phyloP scores from a whole-genome alignment of 2,329 filamentous ascomycete species.

The Venturia asperata region DNA sequence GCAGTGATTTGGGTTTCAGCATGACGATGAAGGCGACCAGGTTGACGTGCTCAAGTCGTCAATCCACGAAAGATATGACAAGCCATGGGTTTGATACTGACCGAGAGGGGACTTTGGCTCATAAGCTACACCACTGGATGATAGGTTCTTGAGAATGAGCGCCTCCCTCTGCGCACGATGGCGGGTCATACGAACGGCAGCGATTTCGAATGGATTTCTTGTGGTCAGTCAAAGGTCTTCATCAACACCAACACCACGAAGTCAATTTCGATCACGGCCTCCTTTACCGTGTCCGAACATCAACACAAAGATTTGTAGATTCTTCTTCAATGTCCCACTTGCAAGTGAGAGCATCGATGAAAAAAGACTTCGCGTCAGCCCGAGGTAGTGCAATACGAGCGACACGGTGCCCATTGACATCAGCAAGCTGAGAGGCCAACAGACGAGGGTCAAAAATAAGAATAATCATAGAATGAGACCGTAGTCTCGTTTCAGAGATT shows the following conservation, averaged over 20 bases:
- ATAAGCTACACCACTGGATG: no score
- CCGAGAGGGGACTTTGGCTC: no score
- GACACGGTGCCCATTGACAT: slow-evolving; percentile 60
- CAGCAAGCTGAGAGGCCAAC: slow-evolving; percentile 63
- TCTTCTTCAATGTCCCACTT: slow-evolving; percentile 21
- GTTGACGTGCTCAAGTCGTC: not conserved
- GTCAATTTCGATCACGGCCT: no score
- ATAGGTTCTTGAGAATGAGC: no score
- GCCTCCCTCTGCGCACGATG: no score
- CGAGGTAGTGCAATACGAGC: slow-evolving; percentile 68
- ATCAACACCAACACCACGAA: no score
- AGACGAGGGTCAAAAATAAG: slow-evolving; percentile 60
- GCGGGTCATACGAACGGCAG: no score
- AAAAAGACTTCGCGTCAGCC: slow-evolving; percentile 55
- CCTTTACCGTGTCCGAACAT: no score
- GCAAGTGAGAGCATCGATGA: slow-evolving; percentile 21
- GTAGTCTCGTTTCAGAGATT: slow-evolving; percentile 77
- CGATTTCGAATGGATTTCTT: no score
- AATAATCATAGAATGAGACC: slow-evolving; percentile 65
- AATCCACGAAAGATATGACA: no score
- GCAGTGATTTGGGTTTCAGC: not conserved
- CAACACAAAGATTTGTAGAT: not conserved
- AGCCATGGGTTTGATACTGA: no score
- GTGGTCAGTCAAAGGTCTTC: no score
- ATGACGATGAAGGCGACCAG: not conserved